phyloP scores from a whole-genome alignment of 2,329 filamentous ascomycete genomes.

The Tothia fuscella region DNA sequence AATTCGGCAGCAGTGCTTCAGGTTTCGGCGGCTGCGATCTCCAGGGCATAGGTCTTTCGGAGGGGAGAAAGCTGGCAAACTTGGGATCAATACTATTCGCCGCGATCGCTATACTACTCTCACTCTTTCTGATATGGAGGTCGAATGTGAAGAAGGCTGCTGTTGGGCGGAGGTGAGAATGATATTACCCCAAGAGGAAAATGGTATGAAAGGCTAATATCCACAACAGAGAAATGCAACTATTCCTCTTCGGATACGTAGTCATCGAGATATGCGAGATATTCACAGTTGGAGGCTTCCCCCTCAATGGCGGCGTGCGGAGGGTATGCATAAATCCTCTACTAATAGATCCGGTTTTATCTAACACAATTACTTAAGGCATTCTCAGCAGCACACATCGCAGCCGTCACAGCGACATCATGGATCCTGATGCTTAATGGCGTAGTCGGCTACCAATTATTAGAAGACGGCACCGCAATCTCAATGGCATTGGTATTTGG shows the following conservation, averaged over 20 bases:
- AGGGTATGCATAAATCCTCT: conserved; percentile 42
- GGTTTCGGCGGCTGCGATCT: conserved; percentile 62
- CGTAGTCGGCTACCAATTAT: conserved; percentile 79
- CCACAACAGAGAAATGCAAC: conserved; percentile 75
- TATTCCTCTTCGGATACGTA: conserved; percentile 80
- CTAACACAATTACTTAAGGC: conserved; percentile 45
- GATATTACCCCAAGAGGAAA: not conserved
- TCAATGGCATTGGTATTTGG: conserved; percentile 64
- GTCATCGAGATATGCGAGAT: conserved; percentile 90
- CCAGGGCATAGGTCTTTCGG: conserved; percentile 59
- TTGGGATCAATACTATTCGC: conserved; percentile 83
- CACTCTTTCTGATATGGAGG: conserved; percentile 57
- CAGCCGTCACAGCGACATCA: conserved; percentile 71
- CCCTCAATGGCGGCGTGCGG: conserved; percentile 56
- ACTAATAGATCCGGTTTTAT: not conserved
- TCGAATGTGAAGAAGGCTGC: conserved; percentile 88
- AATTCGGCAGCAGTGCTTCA: conserved; percentile 24
- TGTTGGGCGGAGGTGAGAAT: conserved; percentile 70
- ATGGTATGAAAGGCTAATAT: conserved; percentile 17
- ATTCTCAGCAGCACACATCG: conserved; percentile 84
- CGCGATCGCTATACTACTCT: conserved; percentile 59
- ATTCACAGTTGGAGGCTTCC: conserved; percentile 86
- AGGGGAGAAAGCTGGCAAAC: conserved; percentile 60
- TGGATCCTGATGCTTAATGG: conserved; percentile 92
- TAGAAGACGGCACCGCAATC: conserved; percentile 83